Evolutionary conservation across 2,329 filamentous ascomycete genomes (phyloP), one percentile per base, ranked within the genome.

Genomic region (Ceratocystis cacaofunesta): DNA sequence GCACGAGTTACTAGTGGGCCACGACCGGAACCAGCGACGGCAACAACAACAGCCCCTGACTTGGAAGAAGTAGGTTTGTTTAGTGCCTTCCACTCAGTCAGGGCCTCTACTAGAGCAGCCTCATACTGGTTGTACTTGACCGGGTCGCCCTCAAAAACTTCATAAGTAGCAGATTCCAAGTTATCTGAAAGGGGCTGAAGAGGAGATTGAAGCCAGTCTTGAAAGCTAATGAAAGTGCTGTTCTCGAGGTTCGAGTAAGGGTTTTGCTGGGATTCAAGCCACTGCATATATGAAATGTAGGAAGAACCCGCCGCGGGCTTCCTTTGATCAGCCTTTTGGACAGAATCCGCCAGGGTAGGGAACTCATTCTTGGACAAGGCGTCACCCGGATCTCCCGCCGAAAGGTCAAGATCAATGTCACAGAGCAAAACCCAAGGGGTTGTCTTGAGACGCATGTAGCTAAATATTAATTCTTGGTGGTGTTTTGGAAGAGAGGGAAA

Each of bases 61-160:
- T 82, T 80, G 12, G 87, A 87, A 3, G 87, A 90, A 0, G 86
- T 89, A 0, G 90, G 86, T 72, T 90, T 91, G 41, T 82, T 79
- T 67, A 89, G 80, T 46, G 80, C 76, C 67, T 81, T 81, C 87
- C 94, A 95, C 71, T 97, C 92, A 12, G 78, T 80, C 68, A 99
- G 79, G 0, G 94, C 92, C 69, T 89, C 84, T 3, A 84, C 83
- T 66, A 95, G 87, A 15, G 94, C 94, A 58, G 82, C 80, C 74
- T 97, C 91, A 73, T 99, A 99, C 80, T 92, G 95, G 69, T 91
- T 86, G 73, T 99, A 99, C 76, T 99, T 99, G 76, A 99, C 89
- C 0, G 94, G 94, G 69, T 99, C 95, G 70, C 95, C 95, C 74
- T 99, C 94, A 71, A 99, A 99, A 1, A 97, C 92, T 73, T 99